Evolutionary conservation across 139 green algal species (phyloP), one percentile per base, ranked within the genome.

Genomic region (Nannochloris sp.): DNA sequence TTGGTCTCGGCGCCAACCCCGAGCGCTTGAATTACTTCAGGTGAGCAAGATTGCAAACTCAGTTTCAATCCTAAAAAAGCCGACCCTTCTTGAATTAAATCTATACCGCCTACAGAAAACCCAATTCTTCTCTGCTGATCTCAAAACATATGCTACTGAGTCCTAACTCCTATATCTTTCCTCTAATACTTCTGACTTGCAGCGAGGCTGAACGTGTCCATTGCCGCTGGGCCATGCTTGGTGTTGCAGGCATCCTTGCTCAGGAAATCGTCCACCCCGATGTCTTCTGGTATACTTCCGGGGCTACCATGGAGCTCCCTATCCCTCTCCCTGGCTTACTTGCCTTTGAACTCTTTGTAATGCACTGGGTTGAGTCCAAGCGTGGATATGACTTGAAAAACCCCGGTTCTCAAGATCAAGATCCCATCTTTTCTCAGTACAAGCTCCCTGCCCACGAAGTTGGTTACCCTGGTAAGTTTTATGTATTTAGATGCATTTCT

Each of bases 161-260:
- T n/a, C 67, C 80, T 34, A 58, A 70, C 27, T 83, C 83, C 5
- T 79, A 92, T 31, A 54, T 83, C 44, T 95, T 95, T 75, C 88
- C 78, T 75, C 87, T 89, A 73, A 71, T 78, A 36, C 65, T 75
- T 3, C n/a, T n/a, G n/a, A n/a, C n/a, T n/a, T n/a, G n/a, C n/a
- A 57, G 60, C 13, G 80, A 87, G 77, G 62, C 64, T 29, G 82
- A 87, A 74, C 74, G 77, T 34, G 79, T 90, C 67, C 89, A 97
- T 68, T 59, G 58, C 33, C 85, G 90, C 61, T 97, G 87, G 87
- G 90, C 90, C 31, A 97, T 97, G 90, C 71, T 93, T 15, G 90
- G 74, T 30, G 86, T 91, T 31, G 89, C 89, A 6, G 90, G 90
- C 42, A 90, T 96, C 69, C 72, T 97, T 25, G 80, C 67, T 12